Evolutionary conservation across 345 rosid species (phyloP).

Genomic region (Cardiospermum halicacabum): DNA sequence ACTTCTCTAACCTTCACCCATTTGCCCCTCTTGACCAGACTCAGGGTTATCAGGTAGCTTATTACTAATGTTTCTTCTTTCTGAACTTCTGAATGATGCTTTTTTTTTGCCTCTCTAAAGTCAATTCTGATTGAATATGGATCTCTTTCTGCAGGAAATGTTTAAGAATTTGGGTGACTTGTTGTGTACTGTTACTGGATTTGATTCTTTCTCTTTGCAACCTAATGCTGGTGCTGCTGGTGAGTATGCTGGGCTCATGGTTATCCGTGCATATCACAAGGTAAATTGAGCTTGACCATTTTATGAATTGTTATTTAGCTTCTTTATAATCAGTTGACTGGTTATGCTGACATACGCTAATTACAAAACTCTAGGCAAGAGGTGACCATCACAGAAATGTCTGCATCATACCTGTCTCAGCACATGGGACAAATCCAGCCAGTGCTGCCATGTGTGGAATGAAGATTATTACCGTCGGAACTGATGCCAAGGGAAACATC

Average conservation of each 20-base stretch:
- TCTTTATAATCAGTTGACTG: not conserved
- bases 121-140: slow-evolving; percentile 14
- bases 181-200: slow-evolving; percentile 87
- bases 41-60: slow-evolving; percentile 76
- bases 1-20: slow-evolving; percentile 85
- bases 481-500: slow-evolving; percentile 97
- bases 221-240: slow-evolving; percentile 99
- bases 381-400: slow-evolving; percentile 96
- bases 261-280: slow-evolving; percentile 92
- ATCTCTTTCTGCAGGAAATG: slow-evolving; percentile 70
- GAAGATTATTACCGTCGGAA: slow-evolving; percentile 94
- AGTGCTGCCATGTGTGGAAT: slow-evolving; percentile 99
- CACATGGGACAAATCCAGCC: slow-evolving; percentile 99
- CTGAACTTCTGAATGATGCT: not conserved
- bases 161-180: slow-evolving; percentile 76
- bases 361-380: slow-evolving; percentile 60
- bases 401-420: slow-evolving; percentile 98
- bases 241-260: slow-evolving; percentile 99
- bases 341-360: slow-evolving; percentile 9
- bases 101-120: slow-evolving; percentile 6
- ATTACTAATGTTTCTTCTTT: slow-evolving; percentile 1
- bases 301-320: not conserved
- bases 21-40: slow-evolving; percentile 84
- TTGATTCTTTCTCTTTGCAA: slow-evolving; percentile 97
- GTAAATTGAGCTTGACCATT: slow-evolving; percentile 31